A percentile compares a stretch with the other conserved stretches of the same genome.
Conservation (phyloP, 345 rosid species). For the Atalantia buxifolia region DNA sequence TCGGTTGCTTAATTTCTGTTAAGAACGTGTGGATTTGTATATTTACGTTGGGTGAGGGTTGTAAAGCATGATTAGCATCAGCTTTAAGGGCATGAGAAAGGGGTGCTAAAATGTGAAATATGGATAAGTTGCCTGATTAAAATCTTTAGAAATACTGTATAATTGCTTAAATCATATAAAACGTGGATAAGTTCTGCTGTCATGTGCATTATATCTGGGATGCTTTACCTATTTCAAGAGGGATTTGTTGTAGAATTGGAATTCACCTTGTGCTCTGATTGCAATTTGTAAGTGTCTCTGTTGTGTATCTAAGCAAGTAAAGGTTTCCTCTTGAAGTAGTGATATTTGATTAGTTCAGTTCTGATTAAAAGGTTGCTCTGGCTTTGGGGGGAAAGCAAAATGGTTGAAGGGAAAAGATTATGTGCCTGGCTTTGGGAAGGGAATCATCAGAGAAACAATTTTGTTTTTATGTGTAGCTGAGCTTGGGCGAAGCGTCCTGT, state of each 20-base stretch:
- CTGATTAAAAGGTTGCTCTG: not conserved
- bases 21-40: not conserved
- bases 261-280: not conserved
- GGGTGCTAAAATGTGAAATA: not conserved
- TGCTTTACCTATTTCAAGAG: not conserved
- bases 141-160: not conserved
- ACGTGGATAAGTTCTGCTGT: too few species aligned
- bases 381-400: conserved; percentile 27
- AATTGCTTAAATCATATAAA: not conserved
- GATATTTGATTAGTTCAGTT: not conserved
- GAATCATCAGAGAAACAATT: conserved; percentile 28
- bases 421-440: conserved; percentile 14
- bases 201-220: not conserved
- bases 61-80: not conserved
- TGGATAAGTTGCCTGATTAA: not conserved
- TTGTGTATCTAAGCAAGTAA: not conserved
- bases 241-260: not conserved
- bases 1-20: not conserved
- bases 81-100: not conserved
- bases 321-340: not conserved
- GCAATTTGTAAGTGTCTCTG: not conserved
- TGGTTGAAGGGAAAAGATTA: conserved; percentile 8
- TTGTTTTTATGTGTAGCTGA: conserved; percentile 25
- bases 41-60: not conserved
- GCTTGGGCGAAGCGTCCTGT: conserved; percentile 13